Evolutionary conservation across 2,329 filamentous ascomycete species (phyloP), one percentile per base, ranked within the genome.

Genomic region (Whalleya microplaca): DNA sequence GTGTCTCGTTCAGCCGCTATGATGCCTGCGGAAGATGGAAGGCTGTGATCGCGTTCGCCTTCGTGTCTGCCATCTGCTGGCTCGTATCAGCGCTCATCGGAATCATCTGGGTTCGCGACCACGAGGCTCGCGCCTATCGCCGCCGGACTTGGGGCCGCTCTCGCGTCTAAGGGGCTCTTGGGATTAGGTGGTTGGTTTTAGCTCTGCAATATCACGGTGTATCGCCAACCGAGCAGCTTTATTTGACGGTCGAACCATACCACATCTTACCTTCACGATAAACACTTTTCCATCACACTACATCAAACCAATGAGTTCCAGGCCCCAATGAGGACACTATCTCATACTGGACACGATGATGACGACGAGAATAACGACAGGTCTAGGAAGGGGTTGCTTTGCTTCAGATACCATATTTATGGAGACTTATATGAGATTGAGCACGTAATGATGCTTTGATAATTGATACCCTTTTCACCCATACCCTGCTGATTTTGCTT

Each of bases 41-140:
- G 75, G 84, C 90, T 41, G 79, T 84, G 59, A 82, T 90, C 64
- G 88, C 88, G 3, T 92, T 92, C 68, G 76, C 80, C 47, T 92
- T 92, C 75, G 73, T 92, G 52, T 87, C 86, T 2, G 87, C 87
- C 53, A 80, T 90, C 63, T 78, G 86, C 68, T 92, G 89, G 89
- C 80, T 92, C 41, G 82, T 78, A 12, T 89, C 85, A 45, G 81
- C 80, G 16, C 66, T 88, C 19, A 68, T 90, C 43, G 84, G 80
- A 45, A 69, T 84, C 64, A 77, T 82, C 69, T 84, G 81, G 81
- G 75, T 81, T 19, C 78, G 75, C 56, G 74, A 75, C 58, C 75
- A 72, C 55, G 75, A 73, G 21, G 65, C 70, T 37, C 66, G 66
- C 18, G 44, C 56, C 43, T 71, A 70, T 59, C 64, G 66, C n/a